Base-by-base conservation (phyloP, 2,329 filamentous ascomycete genomes). In the Nannizzia gypsea region DNA sequence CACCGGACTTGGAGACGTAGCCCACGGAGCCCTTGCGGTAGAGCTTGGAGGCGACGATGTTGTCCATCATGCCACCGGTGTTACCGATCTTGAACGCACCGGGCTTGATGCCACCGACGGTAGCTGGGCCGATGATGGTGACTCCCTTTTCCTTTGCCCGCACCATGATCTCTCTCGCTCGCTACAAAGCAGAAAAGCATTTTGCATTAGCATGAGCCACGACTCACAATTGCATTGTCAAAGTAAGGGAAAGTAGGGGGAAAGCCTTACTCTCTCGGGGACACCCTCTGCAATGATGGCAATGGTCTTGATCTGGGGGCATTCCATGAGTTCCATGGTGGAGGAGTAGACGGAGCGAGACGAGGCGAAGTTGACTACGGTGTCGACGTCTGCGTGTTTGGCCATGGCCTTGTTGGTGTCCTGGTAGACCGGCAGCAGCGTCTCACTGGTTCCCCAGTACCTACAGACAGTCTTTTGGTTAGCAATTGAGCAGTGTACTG, bases 31-130 rank as follows among this genome's bases (percentile, higher is more conserved):
- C 93, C 80, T 93, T 93, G 78, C 93, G 92, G 86, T 99, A 99
- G 63, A 99, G 89, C 86, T 99, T 99, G 76, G 93, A 97, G 69
- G 93, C 90, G 66, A 99, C 93, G 71, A 99, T 99, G 85, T 99
- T 99, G 84, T 99, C 93, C 93, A 99, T 99, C 93, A 99, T 99
- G 78, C 93, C 93, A 84, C 93, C 93, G 71, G 93, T 99, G 84
- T 99, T 99, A 76, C 93, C 93, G 67, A 99, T 99, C 85, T 97
- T 99, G 88, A 92, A 99, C 76, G 89, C 89, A 76, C 93, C 93
- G 64, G 93, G 93, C 85, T 97, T 99, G 81, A 99, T 97, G 72
- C 93, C 93, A 84, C 93, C 93, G 64, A 99, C 93, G 60, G 93
- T 99, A 70, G 93, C 93, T 66, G 93, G 93, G 66, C 93, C 93